Conservation (phyloP, 1,139 yeast genomes). For the Candida tropicalis region DNA sequence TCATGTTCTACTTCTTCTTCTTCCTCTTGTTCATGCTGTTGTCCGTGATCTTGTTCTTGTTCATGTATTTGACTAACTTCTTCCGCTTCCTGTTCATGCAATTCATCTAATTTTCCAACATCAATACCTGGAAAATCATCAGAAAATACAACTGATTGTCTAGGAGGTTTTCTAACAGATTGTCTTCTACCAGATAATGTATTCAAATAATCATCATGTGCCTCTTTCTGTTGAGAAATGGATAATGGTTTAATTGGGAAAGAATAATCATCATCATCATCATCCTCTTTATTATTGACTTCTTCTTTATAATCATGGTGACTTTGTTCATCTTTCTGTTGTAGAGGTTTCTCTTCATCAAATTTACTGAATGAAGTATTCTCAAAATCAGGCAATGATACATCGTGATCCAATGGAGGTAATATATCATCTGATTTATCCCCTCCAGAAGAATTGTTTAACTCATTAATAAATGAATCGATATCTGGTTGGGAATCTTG, state of each 20-base stretch:
- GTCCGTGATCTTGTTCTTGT: no score
- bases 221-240: slow-evolving; percentile 15
- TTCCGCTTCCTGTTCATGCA: background rate
- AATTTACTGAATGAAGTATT: slow-evolving; percentile 7
- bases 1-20: slow-evolving; percentile 7
- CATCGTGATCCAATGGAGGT: slow-evolving; percentile 15
- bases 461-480: slow-evolving; percentile 41
- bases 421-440: slow-evolving; percentile 15
- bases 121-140: slow-evolving; percentile 15
- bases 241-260: slow-evolving; percentile 33
- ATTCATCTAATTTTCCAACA: slow-evolving; percentile 19
- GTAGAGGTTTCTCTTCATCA: background rate
- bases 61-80: slow-evolving; percentile 6
- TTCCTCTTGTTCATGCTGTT: background rate
- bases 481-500: slow-evolving; percentile 9
- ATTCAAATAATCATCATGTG: slow-evolving; percentile 33
- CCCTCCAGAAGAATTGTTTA: slow-evolving; percentile 14
- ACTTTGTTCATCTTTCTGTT: slow-evolving; percentile 3
- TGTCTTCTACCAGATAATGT: slow-evolving; percentile 32
- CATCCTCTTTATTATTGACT: slow-evolving; percentile 19
- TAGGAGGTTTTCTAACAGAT: slow-evolving; percentile 41
- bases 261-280: slow-evolving; percentile 18
- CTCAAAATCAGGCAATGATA: slow-evolving; percentile 19
- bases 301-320: slow-evolving; percentile 21
- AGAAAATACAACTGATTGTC: slow-evolving; percentile 12